phyloP scores from a whole-genome alignment of 306 rosid species.

The Malus sieversii region DNA sequence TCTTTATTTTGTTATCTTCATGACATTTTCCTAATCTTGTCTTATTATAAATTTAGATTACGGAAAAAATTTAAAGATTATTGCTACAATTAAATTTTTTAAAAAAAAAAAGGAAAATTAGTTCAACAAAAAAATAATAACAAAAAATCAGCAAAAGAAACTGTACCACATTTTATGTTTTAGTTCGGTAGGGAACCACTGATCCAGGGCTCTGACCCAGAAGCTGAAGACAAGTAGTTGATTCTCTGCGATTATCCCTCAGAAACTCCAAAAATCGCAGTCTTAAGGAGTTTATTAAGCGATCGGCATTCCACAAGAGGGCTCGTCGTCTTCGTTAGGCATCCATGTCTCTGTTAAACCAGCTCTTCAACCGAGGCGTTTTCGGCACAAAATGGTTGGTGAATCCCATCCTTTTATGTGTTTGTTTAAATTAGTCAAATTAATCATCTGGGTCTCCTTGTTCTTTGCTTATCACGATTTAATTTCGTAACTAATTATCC shows the following conservation, averaged over 20 bases:
- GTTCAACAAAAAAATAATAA: too few species aligned
- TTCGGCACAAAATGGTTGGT: constrained; percentile 79
- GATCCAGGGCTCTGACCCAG: neutral
- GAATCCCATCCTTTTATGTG: neutral
- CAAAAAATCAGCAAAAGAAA: too few species aligned
- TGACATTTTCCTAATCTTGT: too few species aligned
- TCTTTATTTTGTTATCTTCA: too few species aligned
- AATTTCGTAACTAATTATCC: neutral
- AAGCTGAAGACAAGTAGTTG: neutral
- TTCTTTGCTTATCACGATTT: neutral
- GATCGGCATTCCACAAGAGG: neutral
- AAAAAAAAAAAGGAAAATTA: too few species aligned
- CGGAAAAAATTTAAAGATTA: too few species aligned
- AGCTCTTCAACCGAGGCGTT: constrained; percentile 89
- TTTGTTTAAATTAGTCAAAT: neutral
- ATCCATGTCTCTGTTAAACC: constrained; percentile 84
- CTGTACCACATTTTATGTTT: too few species aligned
- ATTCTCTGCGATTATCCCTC: neutral
- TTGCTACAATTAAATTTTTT: too few species aligned
- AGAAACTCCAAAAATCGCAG: neutral
- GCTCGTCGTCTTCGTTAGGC: neutral
- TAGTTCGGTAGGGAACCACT: too few species aligned
- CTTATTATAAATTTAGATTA: too few species aligned
- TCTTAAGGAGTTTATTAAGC: neutral
- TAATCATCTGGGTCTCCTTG: neutral